phyloP scores from a whole-genome alignment of 805 yeast genomes.

The Ogataea dorogensis region DNA sequence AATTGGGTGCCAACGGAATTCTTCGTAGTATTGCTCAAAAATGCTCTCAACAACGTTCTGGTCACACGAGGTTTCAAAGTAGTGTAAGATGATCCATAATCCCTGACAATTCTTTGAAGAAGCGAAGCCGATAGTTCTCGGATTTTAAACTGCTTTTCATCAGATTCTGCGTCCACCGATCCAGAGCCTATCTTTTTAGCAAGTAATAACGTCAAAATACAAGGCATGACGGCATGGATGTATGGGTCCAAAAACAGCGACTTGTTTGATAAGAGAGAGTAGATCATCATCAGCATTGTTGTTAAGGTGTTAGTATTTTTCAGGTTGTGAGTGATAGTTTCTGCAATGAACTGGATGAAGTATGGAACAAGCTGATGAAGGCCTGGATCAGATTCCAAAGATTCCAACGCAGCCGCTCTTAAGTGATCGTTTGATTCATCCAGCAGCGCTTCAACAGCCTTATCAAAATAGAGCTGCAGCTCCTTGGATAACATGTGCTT shows the following conservation, averaged over 20 bases:
- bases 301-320: constrained; percentile 66
- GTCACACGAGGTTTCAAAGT: constrained; percentile 92
- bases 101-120: constrained; percentile 70
- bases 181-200: constrained; percentile 79
- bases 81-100: constrained; percentile 81
- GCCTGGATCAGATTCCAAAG: constrained; percentile 90
- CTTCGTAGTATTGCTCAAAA: constrained; percentile 65
- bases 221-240: constrained; percentile 96
- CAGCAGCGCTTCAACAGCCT: constrained; percentile 75
- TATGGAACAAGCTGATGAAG: constrained; percentile 95
- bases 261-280: constrained; percentile 77
- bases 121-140: constrained; percentile 88
- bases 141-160: constrained; percentile 50
- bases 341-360: constrained; percentile 93
- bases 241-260: constrained; percentile 92
- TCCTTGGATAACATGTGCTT: constrained; percentile 95
- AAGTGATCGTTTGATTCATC: constrained; percentile 55
- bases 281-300: constrained; percentile 86
- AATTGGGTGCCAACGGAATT: constrained; percentile 87
- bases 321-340: constrained; percentile 86
- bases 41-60: constrained; percentile 86
- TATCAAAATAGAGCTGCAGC: constrained; percentile 88
- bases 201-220: constrained; percentile 80
- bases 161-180: constrained; percentile 22
- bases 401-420: constrained; percentile 77